Evolutionary conservation across 257 asterid species (phyloP), one percentile per base, ranked within the genome.

Genomic region (Schizonepeta tenuifolia): DNA sequence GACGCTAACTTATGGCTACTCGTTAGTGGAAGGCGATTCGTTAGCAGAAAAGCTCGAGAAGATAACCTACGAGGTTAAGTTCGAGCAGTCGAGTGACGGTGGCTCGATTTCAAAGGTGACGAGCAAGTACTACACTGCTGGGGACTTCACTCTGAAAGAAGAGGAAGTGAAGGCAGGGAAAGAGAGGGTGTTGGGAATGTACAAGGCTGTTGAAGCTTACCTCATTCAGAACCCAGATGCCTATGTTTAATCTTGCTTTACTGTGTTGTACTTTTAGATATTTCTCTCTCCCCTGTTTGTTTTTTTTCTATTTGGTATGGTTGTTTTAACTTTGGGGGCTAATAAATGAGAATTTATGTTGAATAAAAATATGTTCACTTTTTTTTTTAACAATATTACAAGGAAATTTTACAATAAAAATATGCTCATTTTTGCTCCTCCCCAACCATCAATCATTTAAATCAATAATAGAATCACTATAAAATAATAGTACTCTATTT

Each of bases 61-160:
- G 21, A 77, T 80, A 60, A 73, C 79, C 35, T 80, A 80, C n/a
- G 76, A 80, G 66, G 83, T 78, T 24, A 78, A 71, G 21, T 68
- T 81, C 36, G 83, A 75, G 75, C 71, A 71, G 61, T 60, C 79
- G 14, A 41, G 28, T 6, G 71, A 75, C 26, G 86, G 83, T 9
- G 86, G 83, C 35, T 71, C 83, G 22, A 54, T 75, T 33, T 74
- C 83, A 6, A 82, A 78, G 79, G 86, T 81, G 7, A 81, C 83
- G 8, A 81, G 83, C 83, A 77, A 70, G 33, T 81, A 81, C 69
- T 81, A 50, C 65, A 81, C 82, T 11, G 67, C 35, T 46, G 86
- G 81, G 46, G 79, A 62, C 46, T 81, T 81, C 54, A 22, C 58
- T 69, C 77, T 81, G 17, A 81, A 74, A 51, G 75, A 81, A 40